Base-by-base conservation (phyloP, 2,329 filamentous ascomycete species). In the Xylaria sp. region DNA sequence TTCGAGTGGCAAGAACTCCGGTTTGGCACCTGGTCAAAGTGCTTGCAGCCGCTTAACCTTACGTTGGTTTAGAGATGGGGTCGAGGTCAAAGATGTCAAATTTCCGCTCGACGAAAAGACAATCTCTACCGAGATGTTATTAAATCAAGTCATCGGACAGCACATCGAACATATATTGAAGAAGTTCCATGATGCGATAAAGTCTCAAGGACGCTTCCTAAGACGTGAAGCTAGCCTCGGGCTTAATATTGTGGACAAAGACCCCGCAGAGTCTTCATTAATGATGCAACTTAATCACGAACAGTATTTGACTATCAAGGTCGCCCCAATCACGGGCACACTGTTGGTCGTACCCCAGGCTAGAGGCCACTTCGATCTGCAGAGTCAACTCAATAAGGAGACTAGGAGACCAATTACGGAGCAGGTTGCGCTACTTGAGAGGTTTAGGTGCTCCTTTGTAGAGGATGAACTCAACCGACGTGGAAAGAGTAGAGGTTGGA, bases 61-160 rank as follows among this genome's bases (percentile, higher is more conserved):
- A 44, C 90, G 93, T 70, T 99, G 96, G 95, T 94, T 96, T 78
- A 89, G 92, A 64, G 90, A 95, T 74, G 90, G 90, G 69, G 90
- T 91, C 72, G 92, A 95, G 76, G 87, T 94, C 45, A 85, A 87
- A 68, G 87, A 91, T 63, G 81, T 83, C n/a, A 80, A 87, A n/a
- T 84, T 97, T 31, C 77, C 84, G 1, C 83, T 97, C 38, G 86
- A 96, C 74, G 81, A 86, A 51, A 81, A 86, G 47, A 81, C 85
- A 13, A 83, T 98, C 25, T 96, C 92, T 2, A 85, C 92, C 56
- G 93, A 97, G 75, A 77, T 81, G 5, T 86, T 97, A 2, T 80
- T 99, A 49, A 90, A 90, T 72, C 85, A 86, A 38, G 88, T 94
- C 20, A 90, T 96, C 72, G 90, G 91, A 38, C 85, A 86, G 67